Evolutionary conservation across 108 stramenopile genomes (phyloP).

Genomic region (Chaetoceros tenuissimus): DNA sequence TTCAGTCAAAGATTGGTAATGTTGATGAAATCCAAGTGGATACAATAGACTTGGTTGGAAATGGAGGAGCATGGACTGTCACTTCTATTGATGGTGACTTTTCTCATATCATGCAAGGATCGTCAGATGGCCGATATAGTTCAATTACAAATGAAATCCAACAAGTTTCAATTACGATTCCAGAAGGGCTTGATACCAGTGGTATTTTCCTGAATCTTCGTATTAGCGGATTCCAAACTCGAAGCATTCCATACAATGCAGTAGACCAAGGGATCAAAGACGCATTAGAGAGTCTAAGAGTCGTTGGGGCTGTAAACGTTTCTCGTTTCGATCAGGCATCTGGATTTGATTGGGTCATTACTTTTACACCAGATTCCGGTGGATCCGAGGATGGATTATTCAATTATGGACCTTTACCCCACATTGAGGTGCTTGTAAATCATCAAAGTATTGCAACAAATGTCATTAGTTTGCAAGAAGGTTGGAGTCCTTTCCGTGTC

Average conservation of each 20-base stretch:
- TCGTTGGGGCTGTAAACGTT: background rate
- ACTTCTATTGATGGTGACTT: slow-evolving; percentile 25
- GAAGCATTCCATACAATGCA: too few species aligned
- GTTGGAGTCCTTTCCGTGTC: slow-evolving; percentile 39
- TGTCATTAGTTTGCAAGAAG: slow-evolving; percentile 16
- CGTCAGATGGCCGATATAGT: background rate
- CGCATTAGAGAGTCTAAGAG: background rate
- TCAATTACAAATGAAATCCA: background rate
- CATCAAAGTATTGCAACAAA: slow-evolving; percentile 10
- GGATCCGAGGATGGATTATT: slow-evolving; percentile 8
- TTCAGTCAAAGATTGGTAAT: slow-evolving; percentile 56
- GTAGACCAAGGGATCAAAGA: too few species aligned
- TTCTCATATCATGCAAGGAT: slow-evolving; percentile 10
- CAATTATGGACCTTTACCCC: slow-evolving; percentile 23
- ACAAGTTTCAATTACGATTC: background rate
- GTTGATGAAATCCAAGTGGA: slow-evolving; percentile 35
- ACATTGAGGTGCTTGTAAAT: slow-evolving; percentile 3
- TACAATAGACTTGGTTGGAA: slow-evolving; percentile 28
- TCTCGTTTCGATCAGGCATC: background rate
- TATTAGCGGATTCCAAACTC: too few species aligned
- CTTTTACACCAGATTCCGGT: slow-evolving; percentile 23
- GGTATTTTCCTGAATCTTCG: too few species aligned
- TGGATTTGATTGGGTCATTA: slow-evolving; percentile 18
- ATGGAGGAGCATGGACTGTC: slow-evolving; percentile 19
- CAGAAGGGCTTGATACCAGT: too few species aligned